Percentiles rank a stretch among this genome's conserved stretches.
Conservation (phyloP, 2,329 filamentous ascomycete species). For the Juglanconis oblonga region DNA sequence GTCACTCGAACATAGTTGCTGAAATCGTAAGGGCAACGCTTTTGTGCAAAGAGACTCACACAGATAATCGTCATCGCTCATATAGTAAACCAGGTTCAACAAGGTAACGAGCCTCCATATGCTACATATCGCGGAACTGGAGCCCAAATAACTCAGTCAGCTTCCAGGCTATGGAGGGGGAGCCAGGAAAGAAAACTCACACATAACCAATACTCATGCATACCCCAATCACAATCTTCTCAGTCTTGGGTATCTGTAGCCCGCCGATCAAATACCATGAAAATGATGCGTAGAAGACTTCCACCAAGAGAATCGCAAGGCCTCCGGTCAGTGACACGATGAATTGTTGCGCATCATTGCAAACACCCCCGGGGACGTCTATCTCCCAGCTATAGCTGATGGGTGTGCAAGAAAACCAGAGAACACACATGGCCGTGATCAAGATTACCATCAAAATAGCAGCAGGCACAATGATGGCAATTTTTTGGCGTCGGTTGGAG, state of each 20-base stretch:
- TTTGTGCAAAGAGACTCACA: background rate
- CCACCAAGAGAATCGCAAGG: background rate
- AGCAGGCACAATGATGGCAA: conserved; percentile 3
- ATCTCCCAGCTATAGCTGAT: conserved; percentile 14
- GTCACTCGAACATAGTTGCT: background rate
- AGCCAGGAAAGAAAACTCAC: background rate
- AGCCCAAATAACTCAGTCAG: background rate
- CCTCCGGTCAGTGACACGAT: background rate
- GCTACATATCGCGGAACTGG: conserved; percentile 14
- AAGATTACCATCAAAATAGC: background rate
- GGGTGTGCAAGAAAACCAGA: conserved; percentile 15
- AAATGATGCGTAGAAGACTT: conserved; percentile 15
- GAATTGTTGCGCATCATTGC: conserved; percentile 1
- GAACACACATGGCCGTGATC: background rate
- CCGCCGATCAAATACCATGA: conserved; percentile 12
- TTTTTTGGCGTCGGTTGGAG: background rate
- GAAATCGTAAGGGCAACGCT: background rate
- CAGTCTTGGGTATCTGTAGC: conserved; percentile 13
- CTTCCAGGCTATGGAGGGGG: background rate
- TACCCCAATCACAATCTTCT: conserved; percentile 15
- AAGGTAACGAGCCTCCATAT: background rate
- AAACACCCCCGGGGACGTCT: background rate
- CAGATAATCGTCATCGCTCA: background rate
- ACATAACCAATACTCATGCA: conserved; percentile 18
- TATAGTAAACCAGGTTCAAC: background rate